Conservation (phyloP, 2,329 filamentous ascomycete genomes). For the Dendrostoma leiphaemia region DNA sequence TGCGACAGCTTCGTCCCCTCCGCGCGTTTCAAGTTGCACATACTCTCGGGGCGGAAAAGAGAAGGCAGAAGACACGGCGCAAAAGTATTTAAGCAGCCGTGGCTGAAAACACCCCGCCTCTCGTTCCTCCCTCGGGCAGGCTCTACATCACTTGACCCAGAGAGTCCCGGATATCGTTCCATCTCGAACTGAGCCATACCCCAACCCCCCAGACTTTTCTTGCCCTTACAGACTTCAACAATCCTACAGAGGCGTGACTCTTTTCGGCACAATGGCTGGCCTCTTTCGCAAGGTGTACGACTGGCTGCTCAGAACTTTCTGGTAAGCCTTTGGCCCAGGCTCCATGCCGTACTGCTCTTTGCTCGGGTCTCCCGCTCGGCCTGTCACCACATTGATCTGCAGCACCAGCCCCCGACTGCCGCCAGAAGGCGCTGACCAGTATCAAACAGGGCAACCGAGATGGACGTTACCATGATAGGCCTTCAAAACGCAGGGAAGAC, state of each 20-base stretch:
- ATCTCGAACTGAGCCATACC: slow-evolving; percentile 3
- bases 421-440: slow-evolving; percentile 7
- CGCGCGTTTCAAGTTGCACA: slow-evolving; percentile 13
- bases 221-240: slow-evolving; percentile 2
- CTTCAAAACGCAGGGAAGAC: slow-evolving; percentile 98
- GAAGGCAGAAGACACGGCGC: slow-evolving; percentile 30
- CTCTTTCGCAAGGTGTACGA: slow-evolving; percentile 95
- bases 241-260: not conserved
- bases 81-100: slow-evolving; percentile 37
- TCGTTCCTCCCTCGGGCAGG: slow-evolving; percentile 23
- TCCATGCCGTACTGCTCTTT: slow-evolving; percentile 23
- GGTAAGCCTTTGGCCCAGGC: slow-evolving; percentile 55
- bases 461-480: slow-evolving; percentile 99
- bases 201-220: slow-evolving; percentile 12
- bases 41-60: slow-evolving; percentile 20
- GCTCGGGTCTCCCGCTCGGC: slow-evolving; percentile 20
- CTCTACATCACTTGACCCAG: slow-evolving; percentile 20
- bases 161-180: not conserved
- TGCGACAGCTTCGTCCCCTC: slow-evolving; percentile 14
- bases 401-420: too few species aligned
- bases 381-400: too few species aligned
- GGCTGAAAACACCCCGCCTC: slow-evolving; percentile 31
- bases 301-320: slow-evolving; percentile 97
- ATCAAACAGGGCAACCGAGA: slow-evolving; percentile 84
- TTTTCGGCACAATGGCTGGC: slow-evolving; percentile 70